phyloP scores from a whole-genome alignment of 192 early-diverging fungal genomes.

The Entrophospora sp. region DNA sequence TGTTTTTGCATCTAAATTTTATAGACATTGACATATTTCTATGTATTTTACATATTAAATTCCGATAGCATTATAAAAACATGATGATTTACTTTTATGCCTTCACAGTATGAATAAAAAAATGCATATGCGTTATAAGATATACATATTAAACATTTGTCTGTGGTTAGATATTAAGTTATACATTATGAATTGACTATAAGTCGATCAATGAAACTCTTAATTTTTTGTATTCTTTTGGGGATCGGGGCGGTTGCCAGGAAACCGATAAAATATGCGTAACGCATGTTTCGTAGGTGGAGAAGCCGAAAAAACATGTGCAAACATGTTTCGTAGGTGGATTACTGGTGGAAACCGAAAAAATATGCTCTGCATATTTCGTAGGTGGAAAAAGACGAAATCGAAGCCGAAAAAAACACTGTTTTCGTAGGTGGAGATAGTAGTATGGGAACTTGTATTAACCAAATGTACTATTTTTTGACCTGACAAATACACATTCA shows the following conservation, averaged over 20 bases:
- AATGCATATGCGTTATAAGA: conserved; percentile 14
- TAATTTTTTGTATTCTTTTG: not conserved
- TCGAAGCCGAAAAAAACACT: conserved; percentile 1
- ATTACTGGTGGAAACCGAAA: conserved; percentile 13
- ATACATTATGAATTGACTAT: conserved; percentile 8
- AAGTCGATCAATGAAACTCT: not conserved
- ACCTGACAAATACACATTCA: conserved; percentile 14
- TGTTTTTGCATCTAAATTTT: conserved; percentile 19
- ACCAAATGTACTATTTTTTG: conserved; percentile 10
- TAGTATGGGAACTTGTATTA: conserved; percentile 8
- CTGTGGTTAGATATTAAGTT: conserved; percentile 11
- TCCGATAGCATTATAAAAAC: conserved; percentile 14
- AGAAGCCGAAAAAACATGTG: not conserved
- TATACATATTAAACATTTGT: conserved; percentile 16
- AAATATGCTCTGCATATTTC: conserved; percentile 2
- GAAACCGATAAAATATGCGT: not conserved
- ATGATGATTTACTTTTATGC: conserved; percentile 15
- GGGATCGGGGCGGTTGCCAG: too few relatives aligned
- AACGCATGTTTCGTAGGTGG: not conserved
- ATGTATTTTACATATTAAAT: conserved; percentile 20
- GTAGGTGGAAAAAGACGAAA: not conserved
- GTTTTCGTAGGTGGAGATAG: conserved; percentile 7
- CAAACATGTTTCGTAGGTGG: conserved; percentile 16
- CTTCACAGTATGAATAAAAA: conserved; percentile 6
- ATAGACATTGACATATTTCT: conserved; percentile 17